Evolutionary conservation across 345 rosid genomes (phyloP), one percentile per base, ranked within the genome.

Genomic region (Eucalyptus erythrocorys): DNA sequence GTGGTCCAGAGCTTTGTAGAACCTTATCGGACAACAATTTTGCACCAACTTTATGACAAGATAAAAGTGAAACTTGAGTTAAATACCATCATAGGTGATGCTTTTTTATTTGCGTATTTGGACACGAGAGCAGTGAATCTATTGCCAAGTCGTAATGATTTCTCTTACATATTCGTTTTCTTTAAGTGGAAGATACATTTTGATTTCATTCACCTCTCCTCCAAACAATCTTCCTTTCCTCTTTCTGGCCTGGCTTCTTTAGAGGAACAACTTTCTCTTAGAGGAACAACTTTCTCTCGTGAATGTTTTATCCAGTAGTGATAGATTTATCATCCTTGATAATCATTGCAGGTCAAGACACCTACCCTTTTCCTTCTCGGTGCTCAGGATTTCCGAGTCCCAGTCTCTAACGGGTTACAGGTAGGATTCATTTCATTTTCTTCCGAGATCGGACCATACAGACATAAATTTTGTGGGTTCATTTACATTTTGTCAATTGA

Each of bases 361-460:
- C 99, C 99, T 7, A 94, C 95, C 64, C 90, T 97, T 68, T 93
- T 98, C 90, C 96, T 98, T 68, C 87, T 97, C 85, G 99, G 99
- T 86, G 94, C 96, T 87, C 90, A 94, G 87, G 99, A 98, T 94
- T 98, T 95, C 16, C 99, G 97, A 43, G 99, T 98, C 87, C 98
- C 99, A 7, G 90, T 92, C 79, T 94, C 98, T 85, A 94, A 92
- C 85, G 99, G 98, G 89, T 87, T 97, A 88, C 99, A 96, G 90
- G 99, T 97, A 93, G 93, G 95, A 88, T 88, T 86, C 10, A 8
- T 6, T 12, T 7, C 48, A n/a, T 8, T 49, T 85, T 40, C 42
- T 85, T 85, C 6, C 1, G 1, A 48, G 64, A 48, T 37, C 15
- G 4, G 47, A 40, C 2, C 3, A 37, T 19, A 47, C 15, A 1